Evolutionary conservation across 2,329 filamentous ascomycete genomes (phyloP).

Genomic region (Claviceps maximensis): DNA sequence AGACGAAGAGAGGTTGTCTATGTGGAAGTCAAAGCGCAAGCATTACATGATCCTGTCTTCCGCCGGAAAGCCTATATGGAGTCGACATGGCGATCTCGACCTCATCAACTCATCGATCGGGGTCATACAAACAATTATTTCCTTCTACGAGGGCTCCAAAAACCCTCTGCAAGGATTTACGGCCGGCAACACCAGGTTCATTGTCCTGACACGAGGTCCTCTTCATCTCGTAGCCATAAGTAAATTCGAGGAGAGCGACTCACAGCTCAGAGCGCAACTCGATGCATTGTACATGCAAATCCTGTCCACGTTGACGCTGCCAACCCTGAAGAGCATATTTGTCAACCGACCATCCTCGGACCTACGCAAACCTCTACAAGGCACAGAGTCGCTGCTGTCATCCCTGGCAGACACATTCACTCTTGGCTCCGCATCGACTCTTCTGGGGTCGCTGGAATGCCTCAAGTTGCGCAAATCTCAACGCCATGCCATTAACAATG

Average conservation of each 20-base stretch:
- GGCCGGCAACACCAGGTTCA: conserved; percentile 75
- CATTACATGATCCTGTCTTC: conserved; percentile 95
- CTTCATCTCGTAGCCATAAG: conserved; percentile 92
- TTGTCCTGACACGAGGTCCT: conserved; percentile 71
- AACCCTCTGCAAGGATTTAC: conserved; percentile 74
- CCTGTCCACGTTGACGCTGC: conserved; percentile 82
- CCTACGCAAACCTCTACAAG: conserved; percentile 75
- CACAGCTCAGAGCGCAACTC: conserved; percentile 73
- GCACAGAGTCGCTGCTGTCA: conserved; percentile 81
- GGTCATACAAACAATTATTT: conserved; percentile 93
- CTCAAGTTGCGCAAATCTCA: conserved; percentile 84
- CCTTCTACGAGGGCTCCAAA: conserved; percentile 75
- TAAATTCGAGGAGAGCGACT: conserved; percentile 79
- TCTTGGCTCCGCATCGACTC: conserved; percentile 73
- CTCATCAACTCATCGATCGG: conserved; percentile 91
- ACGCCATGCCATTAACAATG: conserved; percentile 72
- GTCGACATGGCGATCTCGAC: conserved; percentile 78
- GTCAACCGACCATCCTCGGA: conserved; percentile 87
- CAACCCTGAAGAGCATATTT: conserved; percentile 76
- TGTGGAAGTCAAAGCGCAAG: conserved; percentile 89
- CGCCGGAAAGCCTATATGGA: conserved; percentile 95
- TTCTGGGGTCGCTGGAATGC: conserved; percentile 85
- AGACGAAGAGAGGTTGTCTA: conserved; percentile 47
- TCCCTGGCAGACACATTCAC: conserved; percentile 93
- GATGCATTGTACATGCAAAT: conserved; percentile 98